Conservation (phyloP, 768 basidiomycete genomes). For the Lactarius sp. region DNA sequence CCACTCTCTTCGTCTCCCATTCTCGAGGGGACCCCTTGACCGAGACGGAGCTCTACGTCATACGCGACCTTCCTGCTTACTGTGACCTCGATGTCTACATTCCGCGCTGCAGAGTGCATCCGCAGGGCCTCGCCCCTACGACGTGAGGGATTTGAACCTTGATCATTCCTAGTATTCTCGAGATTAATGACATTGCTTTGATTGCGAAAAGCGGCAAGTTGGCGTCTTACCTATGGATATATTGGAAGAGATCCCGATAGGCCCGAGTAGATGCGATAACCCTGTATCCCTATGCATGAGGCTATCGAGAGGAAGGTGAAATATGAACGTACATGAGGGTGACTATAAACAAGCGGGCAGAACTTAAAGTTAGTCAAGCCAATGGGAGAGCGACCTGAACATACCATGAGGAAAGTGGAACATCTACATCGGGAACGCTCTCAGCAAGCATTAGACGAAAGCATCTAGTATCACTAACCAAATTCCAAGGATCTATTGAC, state of each 20-base stretch:
- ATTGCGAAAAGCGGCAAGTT: background rate
- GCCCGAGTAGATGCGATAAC: conserved; percentile 19
- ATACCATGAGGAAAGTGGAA: conserved; percentile 22
- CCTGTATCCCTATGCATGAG: background rate
- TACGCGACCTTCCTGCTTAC: conserved; percentile 20
- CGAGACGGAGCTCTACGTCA: conserved; percentile 16
- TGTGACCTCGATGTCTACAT: conserved; percentile 16
- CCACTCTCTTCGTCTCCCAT: background rate
- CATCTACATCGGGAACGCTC: conserved; percentile 1
- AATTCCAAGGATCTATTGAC: conserved; percentile 18
- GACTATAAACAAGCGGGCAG: background rate
- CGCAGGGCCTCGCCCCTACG: conserved; percentile 8
- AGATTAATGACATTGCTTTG: background rate
- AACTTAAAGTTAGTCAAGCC: background rate
- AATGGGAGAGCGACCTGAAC: background rate
- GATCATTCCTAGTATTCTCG: conserved; percentile 5
- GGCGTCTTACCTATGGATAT: conserved; percentile 11
- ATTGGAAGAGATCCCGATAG: conserved; percentile 23
- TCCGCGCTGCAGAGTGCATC: background rate
- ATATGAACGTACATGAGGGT: conserved; percentile 10
- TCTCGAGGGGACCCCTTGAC: background rate
- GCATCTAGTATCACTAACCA: conserved; percentile 4
- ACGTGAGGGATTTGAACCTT: background rate
- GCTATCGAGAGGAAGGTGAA: background rate
- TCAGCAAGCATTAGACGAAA: background rate